phyloP scores from a whole-genome alignment of 2,329 filamentous ascomycete species.

The Fusarium sarcochroum region DNA sequence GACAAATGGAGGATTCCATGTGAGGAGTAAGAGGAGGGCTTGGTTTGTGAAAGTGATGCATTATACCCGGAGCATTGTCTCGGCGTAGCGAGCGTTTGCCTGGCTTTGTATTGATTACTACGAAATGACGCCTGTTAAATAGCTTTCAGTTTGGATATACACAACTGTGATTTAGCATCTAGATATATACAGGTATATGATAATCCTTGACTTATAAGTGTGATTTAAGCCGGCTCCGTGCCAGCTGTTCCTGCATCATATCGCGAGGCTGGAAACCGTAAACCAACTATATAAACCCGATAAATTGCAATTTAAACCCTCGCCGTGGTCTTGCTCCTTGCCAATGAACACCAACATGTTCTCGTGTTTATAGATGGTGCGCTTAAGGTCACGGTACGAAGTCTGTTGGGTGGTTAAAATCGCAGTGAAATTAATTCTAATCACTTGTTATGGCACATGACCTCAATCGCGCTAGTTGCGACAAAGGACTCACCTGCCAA shows the following conservation, averaged over 20 bases:
- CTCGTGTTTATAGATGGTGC: too few species aligned
- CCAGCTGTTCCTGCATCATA: not conserved
- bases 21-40: conserved; percentile 50
- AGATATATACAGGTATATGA: conserved; percentile 18
- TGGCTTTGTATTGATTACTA: conserved; percentile 44
- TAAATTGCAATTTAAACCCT: too few species aligned
- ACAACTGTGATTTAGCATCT: conserved; percentile 19
- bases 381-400: too few species aligned
- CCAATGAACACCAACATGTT: too few species aligned
- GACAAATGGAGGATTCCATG: conserved; percentile 78
- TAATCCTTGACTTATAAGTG: not conserved
- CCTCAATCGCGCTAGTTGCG: too few species aligned
- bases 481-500: too few species aligned
- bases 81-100: conserved; percentile 48
- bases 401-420: too few species aligned
- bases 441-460: too few species aligned
- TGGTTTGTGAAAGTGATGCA: conserved; percentile 38
- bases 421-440: too few species aligned
- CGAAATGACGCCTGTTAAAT: conserved; percentile 31
- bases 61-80: conserved; percentile 50
- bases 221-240: not conserved
- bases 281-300: too few species aligned
- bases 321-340: too few species aligned
- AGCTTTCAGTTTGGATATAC: conserved; percentile 21
- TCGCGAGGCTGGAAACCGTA: too few species aligned